A percentile compares a stretch with the other conserved stretches of the same genome.
Conservation (phyloP, 139 green algal genomes). For the Monoraphidium neglectum region DNA sequence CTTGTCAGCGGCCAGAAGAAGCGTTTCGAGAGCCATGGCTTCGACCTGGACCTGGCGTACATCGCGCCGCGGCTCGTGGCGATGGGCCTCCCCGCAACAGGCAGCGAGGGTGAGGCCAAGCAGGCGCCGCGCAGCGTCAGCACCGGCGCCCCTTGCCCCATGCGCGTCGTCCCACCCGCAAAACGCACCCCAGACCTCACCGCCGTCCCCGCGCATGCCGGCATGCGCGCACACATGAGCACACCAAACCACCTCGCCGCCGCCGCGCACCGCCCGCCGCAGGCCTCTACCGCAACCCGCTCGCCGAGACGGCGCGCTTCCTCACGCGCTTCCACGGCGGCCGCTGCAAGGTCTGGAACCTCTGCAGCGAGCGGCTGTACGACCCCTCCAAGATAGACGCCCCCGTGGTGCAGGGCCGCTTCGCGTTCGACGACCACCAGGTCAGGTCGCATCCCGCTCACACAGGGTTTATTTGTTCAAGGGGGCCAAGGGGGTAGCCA, state of each 20-base stretch:
- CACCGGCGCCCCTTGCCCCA: background rate
- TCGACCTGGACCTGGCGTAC: conserved; percentile 75
- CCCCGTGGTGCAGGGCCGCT: conserved; percentile 33
- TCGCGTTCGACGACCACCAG: conserved; percentile 73
- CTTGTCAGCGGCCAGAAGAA: conserved; percentile 61
- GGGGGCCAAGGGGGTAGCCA: background rate
- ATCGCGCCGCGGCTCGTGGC: conserved; percentile 70
- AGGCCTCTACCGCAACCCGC: conserved; percentile 68
- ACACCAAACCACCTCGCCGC: background rate
- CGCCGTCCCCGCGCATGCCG: background rate
- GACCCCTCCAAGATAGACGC: conserved; percentile 31
- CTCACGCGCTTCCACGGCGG: conserved; percentile 47
- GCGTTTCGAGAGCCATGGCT: conserved; percentile 54
- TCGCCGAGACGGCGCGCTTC: conserved; percentile 44
- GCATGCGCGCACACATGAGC: background rate
- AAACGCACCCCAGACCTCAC: background rate
- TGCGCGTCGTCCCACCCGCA: background rate
- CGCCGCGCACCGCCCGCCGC: background rate
- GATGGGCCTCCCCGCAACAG: conserved; percentile 61
- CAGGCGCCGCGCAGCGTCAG: too few relatives aligned
- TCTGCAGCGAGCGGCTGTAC: conserved; percentile 68
- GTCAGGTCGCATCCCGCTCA: too few relatives aligned
- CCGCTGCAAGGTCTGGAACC: conserved; percentile 66
- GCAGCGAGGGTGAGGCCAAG: conserved; percentile 10
- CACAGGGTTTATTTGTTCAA: background rate